A percentile compares a stretch with the other conserved stretches of the same genome.
Conservation (phyloP, 169 alveolate genomes). For the Neospora caninum region DNA sequence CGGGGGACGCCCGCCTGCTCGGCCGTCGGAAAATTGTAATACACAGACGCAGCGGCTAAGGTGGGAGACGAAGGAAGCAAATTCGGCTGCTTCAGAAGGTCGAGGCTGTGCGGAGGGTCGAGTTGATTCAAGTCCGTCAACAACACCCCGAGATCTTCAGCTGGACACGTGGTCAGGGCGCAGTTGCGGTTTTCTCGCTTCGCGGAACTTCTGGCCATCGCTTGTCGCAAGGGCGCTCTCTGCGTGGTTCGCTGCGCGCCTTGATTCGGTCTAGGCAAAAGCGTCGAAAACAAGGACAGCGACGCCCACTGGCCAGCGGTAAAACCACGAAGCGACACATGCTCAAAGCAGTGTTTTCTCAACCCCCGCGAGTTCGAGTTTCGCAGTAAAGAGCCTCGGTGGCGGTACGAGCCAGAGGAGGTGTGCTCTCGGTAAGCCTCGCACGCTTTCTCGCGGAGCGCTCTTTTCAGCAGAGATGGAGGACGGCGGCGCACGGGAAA, state of each 20-base stretch:
- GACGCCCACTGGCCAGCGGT: no score
- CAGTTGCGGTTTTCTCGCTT: not conserved
- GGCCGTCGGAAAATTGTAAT: slow-evolving; percentile 5
- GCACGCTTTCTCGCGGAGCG: no score
- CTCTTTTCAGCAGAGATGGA: no score
- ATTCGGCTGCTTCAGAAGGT: slow-evolving; percentile 7
- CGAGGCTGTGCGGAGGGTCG: slow-evolving; percentile 10
- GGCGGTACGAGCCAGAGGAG: no score
- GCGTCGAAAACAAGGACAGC: not conserved
- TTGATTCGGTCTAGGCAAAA: not conserved
- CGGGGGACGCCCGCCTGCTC: slow-evolving; percentile 35
- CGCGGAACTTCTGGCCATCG: not conserved
- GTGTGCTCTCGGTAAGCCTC: no score
- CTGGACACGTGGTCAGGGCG: not conserved
- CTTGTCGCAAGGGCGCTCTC: not conserved
- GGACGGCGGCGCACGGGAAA: no score
- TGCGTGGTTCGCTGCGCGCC: not conserved
- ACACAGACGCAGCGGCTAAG: slow-evolving; percentile 30
- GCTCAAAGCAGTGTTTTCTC: no score
- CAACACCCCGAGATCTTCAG: not conserved
- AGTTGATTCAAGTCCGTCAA: not conserved
- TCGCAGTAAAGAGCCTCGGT: no score
- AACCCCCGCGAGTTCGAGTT: no score
- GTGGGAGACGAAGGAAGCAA: not conserved
- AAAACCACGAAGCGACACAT: no score